Base-by-base conservation (phyloP, 1,284 basidiomycete genomes). In the Phaffia rhodozyma region DNA sequence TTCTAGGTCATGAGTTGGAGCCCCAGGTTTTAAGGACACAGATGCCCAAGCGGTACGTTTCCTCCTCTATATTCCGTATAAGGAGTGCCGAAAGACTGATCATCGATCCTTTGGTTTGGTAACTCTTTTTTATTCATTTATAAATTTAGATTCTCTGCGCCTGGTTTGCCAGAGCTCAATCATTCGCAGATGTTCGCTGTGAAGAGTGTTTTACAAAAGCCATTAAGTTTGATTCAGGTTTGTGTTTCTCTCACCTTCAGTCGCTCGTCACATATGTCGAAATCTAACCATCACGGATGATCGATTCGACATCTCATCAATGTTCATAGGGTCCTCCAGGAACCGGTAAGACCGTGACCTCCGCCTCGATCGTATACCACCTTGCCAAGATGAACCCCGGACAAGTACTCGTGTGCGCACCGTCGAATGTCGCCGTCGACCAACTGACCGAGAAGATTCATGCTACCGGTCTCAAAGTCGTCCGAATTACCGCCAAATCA, bases 141-240 rank as follows among this genome's bases (percentile, higher is more conserved):
- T 20, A 43, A 11, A 43, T 11, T 70, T 65, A 78, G 81, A 25
- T 97, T 98, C 75, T 96, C 93, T 2, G 96, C 94, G 0, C 94
- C 94, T 3, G 91, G 92, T 50, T 84, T 99, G 53, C 96, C 96
- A 3, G 96, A 98, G 75, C 85, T 98, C 70, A 99, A 99, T 72
- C 93, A 97, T 74, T 97, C 93, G 48, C 96, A 99, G 75, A 97
- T 98, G 87, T 93, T 89, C 74, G 96, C 96, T 0, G 96, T 99
- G 73, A 98, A 97, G 79, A 91, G 89, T 68, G 96, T 98, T 4
- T 79, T 99, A 23, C 93, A 98, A 76, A 97, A 97, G 76, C 96
- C 94, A n/a, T 83, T 99, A 65, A 92, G 89, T 72, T 81, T 99
- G 64, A 98, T 99, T 70, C 92, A 97, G 70, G 77, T 76, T 21